Conservation (phyloP, 495 filamentous ascomycete species). For the Penicillium flavigenum region DNA sequence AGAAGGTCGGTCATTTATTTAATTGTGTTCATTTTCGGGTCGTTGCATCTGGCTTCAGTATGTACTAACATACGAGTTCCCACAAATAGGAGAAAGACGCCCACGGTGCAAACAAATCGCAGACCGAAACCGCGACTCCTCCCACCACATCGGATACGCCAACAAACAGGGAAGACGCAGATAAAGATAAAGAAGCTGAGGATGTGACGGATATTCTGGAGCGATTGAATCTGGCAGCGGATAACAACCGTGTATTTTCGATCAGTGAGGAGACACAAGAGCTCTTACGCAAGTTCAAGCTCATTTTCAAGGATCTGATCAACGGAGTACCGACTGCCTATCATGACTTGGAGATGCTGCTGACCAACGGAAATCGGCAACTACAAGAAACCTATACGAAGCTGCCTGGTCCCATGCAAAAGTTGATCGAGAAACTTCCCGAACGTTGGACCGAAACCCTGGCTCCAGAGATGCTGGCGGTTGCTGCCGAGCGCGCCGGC, state of each 20-base stretch:
- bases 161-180: conserved; percentile 38
- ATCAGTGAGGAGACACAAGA: conserved; percentile 77
- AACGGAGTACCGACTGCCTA: conserved; percentile 93
- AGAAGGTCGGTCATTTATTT: conserved; percentile 31
- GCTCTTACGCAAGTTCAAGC: conserved; percentile 76
- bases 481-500: conserved; percentile 66
- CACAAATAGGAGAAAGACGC: conserved; percentile 13
- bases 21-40: background rate
- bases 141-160: conserved; percentile 15
- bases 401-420: conserved; percentile 80
- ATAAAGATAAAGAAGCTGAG: conserved; percentile 60
- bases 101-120: background rate
- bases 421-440: conserved; percentile 80
- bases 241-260: conserved; percentile 79
- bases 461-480: conserved; percentile 77
- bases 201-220: conserved; percentile 78
- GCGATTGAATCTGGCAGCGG: conserved; percentile 72
- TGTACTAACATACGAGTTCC: conserved; percentile 5
- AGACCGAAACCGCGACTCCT: conserved; percentile 11
- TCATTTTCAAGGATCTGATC: conserved; percentile 86
- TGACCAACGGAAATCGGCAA: conserved; percentile 75
- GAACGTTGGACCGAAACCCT: conserved; percentile 72
- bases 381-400: conserved; percentile 73
- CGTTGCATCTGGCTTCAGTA: background rate
- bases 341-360: conserved; percentile 76